phyloP scores from a whole-genome alignment of 306 rosid genomes.

The Trichosanthes truncata region DNA sequence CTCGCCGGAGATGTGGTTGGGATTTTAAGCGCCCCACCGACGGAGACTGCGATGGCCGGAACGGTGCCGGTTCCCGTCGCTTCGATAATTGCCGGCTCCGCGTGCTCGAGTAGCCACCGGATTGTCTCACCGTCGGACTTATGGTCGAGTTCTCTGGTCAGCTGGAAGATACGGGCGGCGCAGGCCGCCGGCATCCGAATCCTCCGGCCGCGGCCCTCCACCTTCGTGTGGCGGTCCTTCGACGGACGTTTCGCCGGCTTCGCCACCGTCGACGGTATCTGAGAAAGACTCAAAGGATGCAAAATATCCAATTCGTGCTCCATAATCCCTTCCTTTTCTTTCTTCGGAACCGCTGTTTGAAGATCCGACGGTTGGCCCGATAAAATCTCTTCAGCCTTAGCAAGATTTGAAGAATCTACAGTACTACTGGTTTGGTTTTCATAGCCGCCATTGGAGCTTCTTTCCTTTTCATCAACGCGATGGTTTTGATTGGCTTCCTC shows the following conservation, averaged over 20 bases:
- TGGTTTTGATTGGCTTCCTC: background rate
- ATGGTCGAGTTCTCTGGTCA: slow-evolving; percentile 71
- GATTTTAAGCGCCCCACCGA: slow-evolving; percentile 62
- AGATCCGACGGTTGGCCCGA: background rate
- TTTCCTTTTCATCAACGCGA: background rate
- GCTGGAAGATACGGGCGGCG: slow-evolving; percentile 77
- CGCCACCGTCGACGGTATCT: slow-evolving; percentile 10
- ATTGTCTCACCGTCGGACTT: slow-evolving; percentile 91
- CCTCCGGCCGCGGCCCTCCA: slow-evolving; percentile 86
- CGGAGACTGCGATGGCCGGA: slow-evolving; percentile 81
- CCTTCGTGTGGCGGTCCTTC: slow-evolving; percentile 84
- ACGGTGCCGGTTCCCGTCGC: slow-evolving; percentile 83
- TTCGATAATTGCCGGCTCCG: slow-evolving; percentile 60
- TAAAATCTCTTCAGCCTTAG: slow-evolving; percentile 9
- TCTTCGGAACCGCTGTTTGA: slow-evolving; percentile 21
- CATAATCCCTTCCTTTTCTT: slow-evolving; percentile 37
- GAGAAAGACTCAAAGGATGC: slow-evolving; percentile 24
- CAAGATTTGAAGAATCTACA: slow-evolving; percentile 13
- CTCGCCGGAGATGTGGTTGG: slow-evolving; percentile 63
- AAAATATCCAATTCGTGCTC: slow-evolving; percentile 22
- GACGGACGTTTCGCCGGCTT: slow-evolving; percentile 28
- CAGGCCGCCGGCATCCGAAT: slow-evolving; percentile 77
- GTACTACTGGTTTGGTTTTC: background rate
- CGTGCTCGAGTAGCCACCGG: slow-evolving; percentile 68
- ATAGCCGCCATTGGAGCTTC: background rate